Evolutionary conservation across 176 grass and related monocot species (phyloP), one percentile per base, ranked within the genome.

Genomic region (Tillandsia leiboldiana): DNA sequence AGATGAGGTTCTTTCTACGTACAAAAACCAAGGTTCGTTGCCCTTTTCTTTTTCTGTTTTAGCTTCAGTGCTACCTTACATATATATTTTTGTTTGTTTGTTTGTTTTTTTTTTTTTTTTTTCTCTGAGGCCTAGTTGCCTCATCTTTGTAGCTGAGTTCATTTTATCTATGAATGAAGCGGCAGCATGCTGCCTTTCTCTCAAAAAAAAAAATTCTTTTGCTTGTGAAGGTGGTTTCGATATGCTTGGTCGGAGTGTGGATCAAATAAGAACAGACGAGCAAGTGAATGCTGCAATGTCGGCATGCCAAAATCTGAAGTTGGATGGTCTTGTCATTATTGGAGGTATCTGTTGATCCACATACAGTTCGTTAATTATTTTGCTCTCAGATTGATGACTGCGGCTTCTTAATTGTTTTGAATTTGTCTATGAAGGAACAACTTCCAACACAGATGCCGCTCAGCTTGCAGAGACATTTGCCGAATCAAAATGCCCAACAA

Each of bases 271-370:
- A 68, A 85, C 84, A 18, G 83, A 48, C 69, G 81, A 92, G 81
- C 93, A 97, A 90, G 80, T 97, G n/a, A 92, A 74, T 64, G 84
- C 79, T 57, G 85, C 93, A 63, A 90, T 97, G 77, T 63, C 81
- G 28, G 73, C 93, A 56, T 92, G 93, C 74, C 49, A 3, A 48
- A 64, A 65, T 75, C 81, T 92, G 49, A 82, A 90, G 65, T 81
- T 97, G 79, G 89, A 97, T 79, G 93, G 93, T 26, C 87, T 97
- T 77, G 84, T 97, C 62, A 81, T 97, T 68, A 77, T 97, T 71
- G 93, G 93, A 92, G 93, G 93, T 97, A 90, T 11, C 15, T 58
- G 53, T 26, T 50, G n/a, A 53, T 75, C 24, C 24, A 42, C 33
- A 42, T 11, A 24, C 13, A 66, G 24, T 26, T 22, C 12, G 26